Evolutionary conservation across 805 yeast species (phyloP), one percentile per base, ranked within the genome.

Genomic region (Ogataea neopini): DNA sequence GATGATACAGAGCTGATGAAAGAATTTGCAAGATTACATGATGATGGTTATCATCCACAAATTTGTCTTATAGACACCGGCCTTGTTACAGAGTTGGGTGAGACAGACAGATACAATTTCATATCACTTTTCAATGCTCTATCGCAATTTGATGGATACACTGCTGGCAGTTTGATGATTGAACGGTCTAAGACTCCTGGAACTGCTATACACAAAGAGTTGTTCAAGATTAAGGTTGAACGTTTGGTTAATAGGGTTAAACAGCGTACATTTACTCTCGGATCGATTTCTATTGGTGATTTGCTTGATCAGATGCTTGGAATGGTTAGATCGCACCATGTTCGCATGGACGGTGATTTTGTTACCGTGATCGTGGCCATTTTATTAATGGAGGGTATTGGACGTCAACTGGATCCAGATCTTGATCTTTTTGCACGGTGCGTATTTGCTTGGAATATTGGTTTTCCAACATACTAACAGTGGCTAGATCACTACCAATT

Each of bases 261-360:
- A 60, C 79, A 85, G 61, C 74, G 96, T 47, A 94, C 99, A 0
- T 94, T 94, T 62, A 88, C 97, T 1, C 71, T 94, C 44, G 98
- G 98, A 0, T 86, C 89, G 40, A 84, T 94, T 11, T 86, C 92
- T 30, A 88, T 94, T 52, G 97, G 98, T 3, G 97, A 91, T 59
- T 71, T 94, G 48, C 72, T 94, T 48, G 94, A 89, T 56, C 86
- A 83, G 60, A 91, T 92, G 75, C 74, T 94, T 49, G 74, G 83
- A 3, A 90, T 94, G 97, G 98, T 94, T 15, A 74, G 98, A 51
- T 72, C 74, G 9, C 99, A 94, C 66, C 99, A 94, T 66, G 99
- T 94, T 18, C 77, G 97, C 61, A 87, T 94, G 96, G 99, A 94
- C 62, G 95, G 96, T 6, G 99, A 94, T 66, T 94, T 94, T 62